Conservation (phyloP, 2,329 filamentous ascomycete genomes). For the Malbranchea zuffiana region DNA sequence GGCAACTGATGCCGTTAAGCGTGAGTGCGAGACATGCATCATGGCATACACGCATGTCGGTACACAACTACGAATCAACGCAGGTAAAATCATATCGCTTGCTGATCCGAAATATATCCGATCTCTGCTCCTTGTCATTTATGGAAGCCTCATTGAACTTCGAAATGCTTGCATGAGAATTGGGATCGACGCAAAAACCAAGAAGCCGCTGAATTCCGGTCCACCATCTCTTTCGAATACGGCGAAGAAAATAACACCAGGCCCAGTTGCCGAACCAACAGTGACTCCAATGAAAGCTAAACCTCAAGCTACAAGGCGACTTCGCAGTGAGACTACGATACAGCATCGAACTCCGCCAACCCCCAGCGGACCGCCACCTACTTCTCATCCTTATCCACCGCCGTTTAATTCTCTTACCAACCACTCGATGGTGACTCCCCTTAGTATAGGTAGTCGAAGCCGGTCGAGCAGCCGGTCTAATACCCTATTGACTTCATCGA, state of each 20-base stretch:
- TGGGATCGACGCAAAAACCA: constrained; percentile 31
- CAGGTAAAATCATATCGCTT: constrained; percentile 43
- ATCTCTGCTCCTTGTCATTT: constrained; percentile 48
- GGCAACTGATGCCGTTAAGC: constrained; percentile 33
- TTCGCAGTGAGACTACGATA: constrained; percentile 43
- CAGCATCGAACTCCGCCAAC: constrained; percentile 32
- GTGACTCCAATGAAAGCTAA: constrained; percentile 37
- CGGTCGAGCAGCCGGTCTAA: constrained; percentile 44
- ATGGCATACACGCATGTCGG: constrained; percentile 41
- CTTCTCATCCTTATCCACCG: constrained; percentile 18
- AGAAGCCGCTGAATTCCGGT: constrained; percentile 21
- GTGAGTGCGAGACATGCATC: constrained; percentile 40
- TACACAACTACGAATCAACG: constrained; percentile 39
- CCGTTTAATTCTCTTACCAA: constrained; percentile 15
- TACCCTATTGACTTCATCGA: constrained; percentile 39
- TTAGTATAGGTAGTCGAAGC: constrained; percentile 29
- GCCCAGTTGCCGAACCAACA: constrained; percentile 23
- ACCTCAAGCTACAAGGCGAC: constrained; percentile 32
- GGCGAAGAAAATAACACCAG: constrained; percentile 14
- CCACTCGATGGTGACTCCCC: constrained; percentile 18
- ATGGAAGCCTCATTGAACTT: constrained; percentile 48
- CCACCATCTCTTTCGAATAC: constrained; percentile 20
- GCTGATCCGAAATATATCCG: constrained; percentile 48
- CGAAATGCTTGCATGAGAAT: constrained; percentile 48
- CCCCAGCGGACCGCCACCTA: constrained; percentile 22